Evolutionary conservation across 2,329 filamentous ascomycete genomes (phyloP), one percentile per base, ranked within the genome.

Genomic region (Metarhizium sp.): DNA sequence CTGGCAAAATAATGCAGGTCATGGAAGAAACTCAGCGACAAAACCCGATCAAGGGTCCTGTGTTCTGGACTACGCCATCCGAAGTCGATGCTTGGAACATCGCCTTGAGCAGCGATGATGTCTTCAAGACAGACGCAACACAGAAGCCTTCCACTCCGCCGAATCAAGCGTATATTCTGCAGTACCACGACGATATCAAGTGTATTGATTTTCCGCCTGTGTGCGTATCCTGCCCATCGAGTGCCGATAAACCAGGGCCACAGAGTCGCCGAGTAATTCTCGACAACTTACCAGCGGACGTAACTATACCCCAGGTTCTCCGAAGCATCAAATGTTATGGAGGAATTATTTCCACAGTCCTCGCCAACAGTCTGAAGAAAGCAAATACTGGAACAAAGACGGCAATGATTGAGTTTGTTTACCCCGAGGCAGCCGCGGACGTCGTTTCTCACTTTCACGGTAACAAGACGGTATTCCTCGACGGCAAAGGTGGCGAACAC

Each of bases 241-340:
- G 18, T 1, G 2, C n/a, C 6, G 10, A 0, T 16, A 14, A 8
- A 18, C 2, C 1, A 2, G 6, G 10, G 0, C 8, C 49, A 6
- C 20, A 54, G 10, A 63, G 61, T 8, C 65, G 67, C 0, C 61
- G 65, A 0, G 58, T 69, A 0, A 7, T 67, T 0, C 36, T 70
- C 0, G 36, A 50, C 11, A 62, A 65, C 3, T 55, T 71, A 0
- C 66, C 68, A 0, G 29, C 29, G 0, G 46, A 50, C 0, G 48
- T 58, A 2, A 56, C 48, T 0, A 13, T 55, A 0, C 18, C 57
- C 2, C 66, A 67, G 25, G 36, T 67, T 2, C 50, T 63, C 1
- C 46, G 57, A 0, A 62, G 59, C 1, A 59, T 68, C 6, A 38
- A 50, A 1, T 58, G 58, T 7, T 6, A 50, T 1, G 62, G 59